A percentile compares a stretch with the other conserved stretches of the same genome.
Evolutionary conservation across 169 alveolate species (phyloP).

Genomic region (Toxoplasma gondii): DNA sequence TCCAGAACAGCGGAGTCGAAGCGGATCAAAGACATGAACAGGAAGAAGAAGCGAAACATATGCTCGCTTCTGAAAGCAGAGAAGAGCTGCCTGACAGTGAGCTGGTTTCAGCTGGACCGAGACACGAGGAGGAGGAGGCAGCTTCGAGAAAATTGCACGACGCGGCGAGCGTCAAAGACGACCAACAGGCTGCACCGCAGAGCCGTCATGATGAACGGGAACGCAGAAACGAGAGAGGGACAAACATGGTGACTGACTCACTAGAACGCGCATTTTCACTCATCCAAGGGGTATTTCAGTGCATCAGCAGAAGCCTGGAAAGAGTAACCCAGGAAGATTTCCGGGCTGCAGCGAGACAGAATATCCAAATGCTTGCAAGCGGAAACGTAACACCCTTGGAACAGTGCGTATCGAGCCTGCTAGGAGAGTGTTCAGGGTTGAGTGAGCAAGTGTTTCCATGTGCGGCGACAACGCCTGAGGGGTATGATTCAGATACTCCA

Average conservation of each 20-base stretch:
- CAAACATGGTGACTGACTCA: background rate
- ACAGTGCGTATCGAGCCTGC: conserved; percentile 3
- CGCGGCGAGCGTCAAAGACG: background rate
- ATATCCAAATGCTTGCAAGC: background rate
- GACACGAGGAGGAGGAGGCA: too few species aligned
- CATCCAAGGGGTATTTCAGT: background rate
- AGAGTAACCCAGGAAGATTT: conserved; percentile 12
- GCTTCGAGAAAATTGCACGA: background rate
- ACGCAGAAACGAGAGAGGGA: background rate
- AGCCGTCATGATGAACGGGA: background rate
- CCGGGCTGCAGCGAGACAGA: background rate
- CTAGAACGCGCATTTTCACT: background rate
- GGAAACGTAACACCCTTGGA: conserved; percentile 25
- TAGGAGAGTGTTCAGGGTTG: conserved; percentile 6
- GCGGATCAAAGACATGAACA: too few species aligned
- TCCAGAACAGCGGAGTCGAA: too few species aligned
- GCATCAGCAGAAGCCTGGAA: background rate
- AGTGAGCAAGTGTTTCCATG: conserved; percentile 42
- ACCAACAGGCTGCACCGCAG: background rate
- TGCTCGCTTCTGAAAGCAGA: too few species aligned
- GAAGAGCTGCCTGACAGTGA: too few species aligned
- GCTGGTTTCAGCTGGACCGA: background rate
- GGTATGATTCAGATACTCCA: background rate
- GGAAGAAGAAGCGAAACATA: too few species aligned
- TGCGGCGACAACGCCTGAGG: background rate